A percentile compares a stretch with the other conserved stretches of the same genome.
phyloP scores from a whole-genome alignment of 1,284 basidiomycete species.

The Fereydounia khargensis region DNA sequence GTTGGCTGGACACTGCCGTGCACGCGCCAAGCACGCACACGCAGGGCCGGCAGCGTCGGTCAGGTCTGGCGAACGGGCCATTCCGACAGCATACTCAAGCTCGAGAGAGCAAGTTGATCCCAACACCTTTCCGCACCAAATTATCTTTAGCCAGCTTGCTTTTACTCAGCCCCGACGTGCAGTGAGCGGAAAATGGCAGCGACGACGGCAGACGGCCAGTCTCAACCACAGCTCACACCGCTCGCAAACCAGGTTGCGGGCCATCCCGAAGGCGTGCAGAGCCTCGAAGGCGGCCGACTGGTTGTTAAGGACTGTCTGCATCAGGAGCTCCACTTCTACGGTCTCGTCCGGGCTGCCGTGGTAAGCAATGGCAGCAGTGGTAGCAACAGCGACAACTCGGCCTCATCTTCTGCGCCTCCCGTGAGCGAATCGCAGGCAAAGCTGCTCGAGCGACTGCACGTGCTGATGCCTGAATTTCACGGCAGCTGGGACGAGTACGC shows the following conservation, averaged over 20 bases:
- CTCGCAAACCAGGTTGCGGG: constrained; percentile 78
- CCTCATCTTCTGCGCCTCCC: neutral
- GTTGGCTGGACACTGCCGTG: no score
- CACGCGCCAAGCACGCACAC: no score
- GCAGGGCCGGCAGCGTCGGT: no score
- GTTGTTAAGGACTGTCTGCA: constrained; percentile 79
- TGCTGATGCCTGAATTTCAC: constrained; percentile 23
- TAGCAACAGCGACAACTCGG: constrained; percentile 1
- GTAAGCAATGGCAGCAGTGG: constrained; percentile 13
- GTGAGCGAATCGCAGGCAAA: constrained; percentile 1
- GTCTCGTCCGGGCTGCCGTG: constrained; percentile 62
- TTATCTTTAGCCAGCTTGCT: no score
- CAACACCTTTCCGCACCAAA: no score
- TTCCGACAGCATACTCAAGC: no score
- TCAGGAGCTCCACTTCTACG: constrained; percentile 78
- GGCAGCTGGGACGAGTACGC: constrained; percentile 19
- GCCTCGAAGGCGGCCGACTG: constrained; percentile 72
- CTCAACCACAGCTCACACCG: no score
- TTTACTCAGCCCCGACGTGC: no score
- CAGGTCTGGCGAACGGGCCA: no score
- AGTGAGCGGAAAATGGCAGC: no score
- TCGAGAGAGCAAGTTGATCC: no score
- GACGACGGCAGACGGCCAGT: no score
- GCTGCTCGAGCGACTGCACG: constrained; percentile 10
- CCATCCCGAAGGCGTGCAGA: constrained; percentile 71